Percentiles rank a stretch among this genome's conserved stretches.
Evolutionary conservation across 78 protist species (phyloP).

Genomic region (Acrasis kona): DNA sequence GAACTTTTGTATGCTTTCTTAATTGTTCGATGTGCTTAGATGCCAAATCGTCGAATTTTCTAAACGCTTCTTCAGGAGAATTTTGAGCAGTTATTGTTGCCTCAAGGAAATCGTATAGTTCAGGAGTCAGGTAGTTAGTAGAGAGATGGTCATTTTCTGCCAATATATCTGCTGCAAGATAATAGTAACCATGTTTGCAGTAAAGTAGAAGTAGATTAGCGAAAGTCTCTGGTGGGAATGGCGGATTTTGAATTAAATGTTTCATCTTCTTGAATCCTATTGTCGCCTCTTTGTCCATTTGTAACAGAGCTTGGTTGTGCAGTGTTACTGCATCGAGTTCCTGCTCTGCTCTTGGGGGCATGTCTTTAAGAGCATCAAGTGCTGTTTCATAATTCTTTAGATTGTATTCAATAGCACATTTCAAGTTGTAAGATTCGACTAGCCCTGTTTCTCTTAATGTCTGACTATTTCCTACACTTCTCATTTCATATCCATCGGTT

Average conservation of each 20-base stretch:
- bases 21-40: constrained; percentile 33
- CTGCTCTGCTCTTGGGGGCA: constrained; percentile 68
- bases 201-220: constrained; percentile 65
- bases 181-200: constrained; percentile 49
- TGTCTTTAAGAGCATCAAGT: constrained; percentile 52
- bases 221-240: constrained; percentile 77
- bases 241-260: constrained; percentile 44
- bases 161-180: constrained; percentile 55
- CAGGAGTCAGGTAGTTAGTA: constrained; percentile 13
- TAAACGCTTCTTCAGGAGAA: constrained; percentile 49
- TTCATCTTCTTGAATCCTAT: constrained; percentile 55
- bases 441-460: constrained; percentile 61
- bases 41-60: constrained; percentile 45
- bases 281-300: constrained; percentile 53
- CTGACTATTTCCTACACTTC: constrained; percentile 57
- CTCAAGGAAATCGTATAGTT: constrained; percentile 45
- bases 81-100: constrained; percentile 40
- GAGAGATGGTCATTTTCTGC: constrained; percentile 49
- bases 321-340: constrained; percentile 79
- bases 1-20: constrained; percentile 43
- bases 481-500: constrained; percentile 44
- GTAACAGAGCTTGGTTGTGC: constrained; percentile 71
- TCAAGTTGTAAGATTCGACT: constrained; percentile 80
- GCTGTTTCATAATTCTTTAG: constrained; percentile 44
- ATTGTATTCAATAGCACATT: constrained; percentile 64